Evolutionary conservation across 2,329 filamentous ascomycete species (phyloP), one percentile per base, ranked within the genome.

Genomic region (Aspergillus thermomutatus): DNA sequence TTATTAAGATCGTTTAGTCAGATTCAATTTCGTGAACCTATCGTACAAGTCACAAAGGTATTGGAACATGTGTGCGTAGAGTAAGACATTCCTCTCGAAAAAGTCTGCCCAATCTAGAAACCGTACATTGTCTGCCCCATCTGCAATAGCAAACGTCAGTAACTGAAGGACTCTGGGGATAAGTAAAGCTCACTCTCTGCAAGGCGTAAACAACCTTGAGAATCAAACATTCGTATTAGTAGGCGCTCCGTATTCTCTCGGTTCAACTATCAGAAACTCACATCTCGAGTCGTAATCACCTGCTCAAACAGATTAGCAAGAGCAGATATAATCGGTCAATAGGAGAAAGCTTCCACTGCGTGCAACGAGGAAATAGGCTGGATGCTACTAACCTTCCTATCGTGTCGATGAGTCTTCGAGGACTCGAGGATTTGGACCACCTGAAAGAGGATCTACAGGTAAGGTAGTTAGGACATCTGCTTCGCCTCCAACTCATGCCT

Each of bases 361-460:
- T 2, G 14, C 11, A 37, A 17, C 31, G 7, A n/a, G 31, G 5
- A 37, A 37, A 17, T 7, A 6, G 1, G 31, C 51, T 2, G 34
- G 37, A 54, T 23, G 43, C 47, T 54, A 58, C 53, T 57, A 60
- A 59, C 64, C 59, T 54, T 65, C 4, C 54, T 54, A 23, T 46
- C 52, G 0, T 19, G n/a, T 0, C 34, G 23, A 0, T 50, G 53
- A 0, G 61, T 63, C 1, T 54, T 53, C 0, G 57, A 54, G 0
- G 64, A 66, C 1, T 70, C 69, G 1, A 72, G 43, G 0, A 72
- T 34, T 0, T 55, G 43, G 0, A 69, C 59, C 0, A 71, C 53
- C 3, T 68, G 63, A 0, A 57, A 25, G 0, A 73, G 50, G 7
- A 71, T 68, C 70, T 68, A 47, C 23, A 50, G n/a, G 49, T 41